These are phyloP conservation scores for Hevea brasiliensis DNA, from an alignment of 345 rosid genomes.

Conservation along the genomic window DNA sequence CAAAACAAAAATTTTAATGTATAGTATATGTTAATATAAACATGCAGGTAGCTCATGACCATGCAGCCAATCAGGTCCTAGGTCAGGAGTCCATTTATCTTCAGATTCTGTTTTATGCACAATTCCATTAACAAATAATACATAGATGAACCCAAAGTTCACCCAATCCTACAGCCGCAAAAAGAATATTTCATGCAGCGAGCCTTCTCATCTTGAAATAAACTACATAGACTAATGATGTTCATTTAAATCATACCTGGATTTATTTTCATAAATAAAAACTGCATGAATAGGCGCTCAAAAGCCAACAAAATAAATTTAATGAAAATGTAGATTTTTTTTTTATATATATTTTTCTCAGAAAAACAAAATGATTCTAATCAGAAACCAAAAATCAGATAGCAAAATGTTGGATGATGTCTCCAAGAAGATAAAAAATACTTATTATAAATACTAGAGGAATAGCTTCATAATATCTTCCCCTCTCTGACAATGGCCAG, in stretches of 20 bases:
- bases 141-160: conserved; percentile 6
- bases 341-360: background rate
- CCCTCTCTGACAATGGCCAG: background rate
- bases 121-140: background rate
- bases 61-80: conserved; percentile 5
- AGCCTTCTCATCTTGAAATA: conserved; percentile 1
- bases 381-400: conserved; percentile 15
- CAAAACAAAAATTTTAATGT: background rate
- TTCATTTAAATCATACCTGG: background rate
- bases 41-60: background rate
- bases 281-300: background rate
- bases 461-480: background rate
- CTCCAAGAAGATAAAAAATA: conserved; percentile 2
- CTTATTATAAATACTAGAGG: background rate
- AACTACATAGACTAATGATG: background rate
- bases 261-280: background rate
- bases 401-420: background rate
- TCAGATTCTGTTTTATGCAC: background rate
- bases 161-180: conserved; percentile 7
- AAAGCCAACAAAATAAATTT: background rate
- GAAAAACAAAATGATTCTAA: background rate
- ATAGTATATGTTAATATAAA: background rate
- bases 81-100: conserved; percentile 8
- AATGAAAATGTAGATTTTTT: background rate
- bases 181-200: background rate